phyloP scores from a whole-genome alignment of 1,284 basidiomycete species.

The Ustilago esculenta region DNA sequence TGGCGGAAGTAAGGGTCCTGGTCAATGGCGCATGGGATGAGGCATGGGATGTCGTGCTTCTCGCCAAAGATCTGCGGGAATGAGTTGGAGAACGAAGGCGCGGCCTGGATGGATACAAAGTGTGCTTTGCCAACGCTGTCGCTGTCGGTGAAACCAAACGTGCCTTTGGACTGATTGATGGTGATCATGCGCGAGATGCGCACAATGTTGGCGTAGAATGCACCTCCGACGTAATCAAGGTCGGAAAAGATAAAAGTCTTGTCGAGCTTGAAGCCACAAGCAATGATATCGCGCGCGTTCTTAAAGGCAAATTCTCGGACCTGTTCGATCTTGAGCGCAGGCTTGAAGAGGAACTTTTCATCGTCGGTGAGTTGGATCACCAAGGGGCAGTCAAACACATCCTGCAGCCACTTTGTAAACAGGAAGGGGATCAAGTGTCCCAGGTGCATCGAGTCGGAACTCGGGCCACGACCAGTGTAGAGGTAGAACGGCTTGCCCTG shows the following conservation, averaged over 20 bases:
- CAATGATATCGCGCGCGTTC: slow-evolving; percentile 95
- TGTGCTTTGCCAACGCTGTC: slow-evolving; percentile 99
- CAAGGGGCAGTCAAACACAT: slow-evolving; percentile 91
- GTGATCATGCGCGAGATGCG: slow-evolving; percentile 93
- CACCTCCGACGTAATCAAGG: slow-evolving; percentile 84
- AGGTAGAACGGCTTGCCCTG: slow-evolving; percentile 97
- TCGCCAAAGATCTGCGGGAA: slow-evolving; percentile 98
- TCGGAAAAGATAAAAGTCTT: slow-evolving; percentile 98
- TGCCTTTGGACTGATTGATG: slow-evolving; percentile 90
- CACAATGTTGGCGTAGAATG: slow-evolving; percentile 94
- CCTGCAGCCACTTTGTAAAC: slow-evolving; percentile 99
- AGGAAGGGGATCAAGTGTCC: slow-evolving; percentile 98
- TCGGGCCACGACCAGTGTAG: slow-evolving; percentile 96
- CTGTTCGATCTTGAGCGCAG: slow-evolving; percentile 89
- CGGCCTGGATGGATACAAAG: slow-evolving; percentile 96
- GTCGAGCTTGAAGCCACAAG: slow-evolving; percentile 88
- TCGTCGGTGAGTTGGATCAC: slow-evolving; percentile 98
- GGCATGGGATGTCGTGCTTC: slow-evolving; percentile 82
- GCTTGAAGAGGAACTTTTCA: slow-evolving; percentile 99
- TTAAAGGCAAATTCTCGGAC: slow-evolving; percentile 83
- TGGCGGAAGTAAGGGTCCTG: slow-evolving; percentile 93
- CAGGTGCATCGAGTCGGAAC: slow-evolving; percentile 95
- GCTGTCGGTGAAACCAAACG: slow-evolving; percentile 89
- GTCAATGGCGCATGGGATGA: slow-evolving; percentile 99
- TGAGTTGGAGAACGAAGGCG: slow-evolving; percentile 96